A percentile compares a stretch with the other conserved stretches of the same genome.
phyloP scores from a whole-genome alignment of 1,139 yeast genomes.

The Sugiyamaella pinicola region DNA sequence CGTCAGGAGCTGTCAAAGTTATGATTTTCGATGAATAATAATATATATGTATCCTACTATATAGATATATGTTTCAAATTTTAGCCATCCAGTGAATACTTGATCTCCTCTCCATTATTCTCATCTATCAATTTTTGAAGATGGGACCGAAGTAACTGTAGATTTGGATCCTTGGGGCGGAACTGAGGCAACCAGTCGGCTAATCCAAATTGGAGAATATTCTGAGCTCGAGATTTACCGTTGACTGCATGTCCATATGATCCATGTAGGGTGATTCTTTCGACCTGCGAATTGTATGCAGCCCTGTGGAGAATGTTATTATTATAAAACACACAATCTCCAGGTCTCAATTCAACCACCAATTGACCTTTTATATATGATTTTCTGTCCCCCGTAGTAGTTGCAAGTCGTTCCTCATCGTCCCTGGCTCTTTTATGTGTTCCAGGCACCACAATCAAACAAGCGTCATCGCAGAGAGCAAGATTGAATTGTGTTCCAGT shows the following conservation, averaged over 20 bases:
- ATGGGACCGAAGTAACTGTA: constrained; percentile 45
- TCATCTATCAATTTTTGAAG: constrained; percentile 47
- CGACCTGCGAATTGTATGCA: constrained; percentile 47
- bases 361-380: constrained; percentile 43
- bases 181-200: constrained; percentile 53
- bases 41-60: neutral
- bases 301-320: constrained; percentile 58
- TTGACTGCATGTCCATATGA: constrained; percentile 53
- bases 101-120: constrained; percentile 48
- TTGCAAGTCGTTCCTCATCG: constrained; percentile 50
- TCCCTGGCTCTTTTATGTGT: constrained; percentile 55
- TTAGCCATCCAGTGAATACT: constrained; percentile 52
- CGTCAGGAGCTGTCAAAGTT: constrained; percentile 60
- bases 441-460: constrained; percentile 56
- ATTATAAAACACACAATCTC: constrained; percentile 58
- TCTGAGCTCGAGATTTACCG: constrained; percentile 53
- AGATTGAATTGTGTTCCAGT: constrained; percentile 60
- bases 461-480: constrained; percentile 53
- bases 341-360: constrained; percentile 52
- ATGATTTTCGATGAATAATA: constrained; percentile 53
- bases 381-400: constrained; percentile 45
- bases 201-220: constrained; percentile 59
- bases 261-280: constrained; percentile 56
- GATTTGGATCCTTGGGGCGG: constrained; percentile 45
- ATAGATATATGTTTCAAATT: constrained; percentile 4